A percentile compares a stretch with the other conserved stretches of the same genome.
Evolutionary conservation across 441 rosid genomes (phyloP).

Genomic region (Eutrema salsugineum): DNA sequence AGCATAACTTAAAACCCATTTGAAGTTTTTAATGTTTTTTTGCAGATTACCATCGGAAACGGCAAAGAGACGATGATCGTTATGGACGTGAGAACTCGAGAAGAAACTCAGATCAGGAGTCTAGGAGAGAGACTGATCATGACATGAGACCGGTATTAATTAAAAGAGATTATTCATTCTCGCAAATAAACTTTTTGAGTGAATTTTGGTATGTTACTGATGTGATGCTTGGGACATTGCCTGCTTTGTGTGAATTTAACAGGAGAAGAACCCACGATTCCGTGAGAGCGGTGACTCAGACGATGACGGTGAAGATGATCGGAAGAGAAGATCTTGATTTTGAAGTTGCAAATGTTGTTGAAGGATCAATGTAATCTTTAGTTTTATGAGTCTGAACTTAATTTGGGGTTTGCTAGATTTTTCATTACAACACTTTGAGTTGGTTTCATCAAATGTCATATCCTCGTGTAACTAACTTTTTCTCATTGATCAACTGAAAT

Average conservation of each 20-base stretch:
- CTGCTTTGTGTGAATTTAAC: constrained; percentile 22
- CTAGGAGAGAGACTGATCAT: constrained; percentile 70
- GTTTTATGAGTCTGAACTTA: constrained; percentile 5
- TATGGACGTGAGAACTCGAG: constrained; percentile 58
- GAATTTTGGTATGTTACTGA: not conserved
- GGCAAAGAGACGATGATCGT: constrained; percentile 83
- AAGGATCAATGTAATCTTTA: constrained; percentile 16
- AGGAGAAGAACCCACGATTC: constrained; percentile 99
- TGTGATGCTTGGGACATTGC: not conserved
- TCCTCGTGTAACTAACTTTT: not conserved
- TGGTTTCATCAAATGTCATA: not conserved
- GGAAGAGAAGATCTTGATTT: constrained; percentile 44
- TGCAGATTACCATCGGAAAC: constrained; percentile 73
- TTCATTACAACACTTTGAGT: not conserved
- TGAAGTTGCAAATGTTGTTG: constrained; percentile 5
- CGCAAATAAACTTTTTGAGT: not conserved
- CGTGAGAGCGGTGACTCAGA: constrained; percentile 96
- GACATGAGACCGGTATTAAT: constrained; percentile 70
- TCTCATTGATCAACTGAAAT: not conserved
- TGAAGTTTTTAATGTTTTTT: not conserved
- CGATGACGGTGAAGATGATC: constrained; percentile 83
- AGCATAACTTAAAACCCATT: not conserved
- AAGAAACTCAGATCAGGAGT: constrained; percentile 66
- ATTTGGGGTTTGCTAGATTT: not conserved
- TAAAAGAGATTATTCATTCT: not conserved